Evolutionary conservation across 2,329 filamentous ascomycete genomes (phyloP).

Genomic region (Fusarium tricinctum): DNA sequence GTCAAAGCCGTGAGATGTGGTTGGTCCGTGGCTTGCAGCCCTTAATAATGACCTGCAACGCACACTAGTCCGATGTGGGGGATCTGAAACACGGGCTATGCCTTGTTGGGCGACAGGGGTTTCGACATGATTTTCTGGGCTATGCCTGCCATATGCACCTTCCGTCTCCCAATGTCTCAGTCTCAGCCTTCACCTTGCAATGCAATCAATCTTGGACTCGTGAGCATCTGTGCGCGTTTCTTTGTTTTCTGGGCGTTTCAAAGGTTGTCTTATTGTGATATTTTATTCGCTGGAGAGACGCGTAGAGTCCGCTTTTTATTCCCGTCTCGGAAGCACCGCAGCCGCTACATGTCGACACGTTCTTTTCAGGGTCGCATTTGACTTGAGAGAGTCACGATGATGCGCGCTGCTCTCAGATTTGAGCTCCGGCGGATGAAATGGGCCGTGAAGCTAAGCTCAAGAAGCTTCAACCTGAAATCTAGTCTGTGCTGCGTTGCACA

Average conservation of each 20-base stretch:
- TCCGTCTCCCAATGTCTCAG: conserved; percentile 35
- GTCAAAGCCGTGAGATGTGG: conserved; percentile 21
- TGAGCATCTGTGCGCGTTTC: conserved; percentile 26
- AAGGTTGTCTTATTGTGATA: background rate
- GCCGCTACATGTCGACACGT: conserved; percentile 22
- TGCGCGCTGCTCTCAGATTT: conserved; percentile 15
- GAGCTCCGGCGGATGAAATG: conserved; percentile 14
- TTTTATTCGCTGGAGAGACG: background rate
- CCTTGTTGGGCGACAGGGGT: conserved; percentile 15
- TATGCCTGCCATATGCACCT: background rate
- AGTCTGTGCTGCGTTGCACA: background rate
- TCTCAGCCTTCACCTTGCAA: conserved; percentile 24
- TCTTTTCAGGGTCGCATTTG: conserved; percentile 21
- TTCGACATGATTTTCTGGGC: background rate
- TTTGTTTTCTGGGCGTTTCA: conserved; percentile 39
- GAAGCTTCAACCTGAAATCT: background rate
- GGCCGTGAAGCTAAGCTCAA: conserved; percentile 17
- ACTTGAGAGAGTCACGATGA: conserved; percentile 26
- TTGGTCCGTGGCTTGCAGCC: conserved; percentile 24
- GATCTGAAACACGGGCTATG: conserved; percentile 32
- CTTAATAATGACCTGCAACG: conserved; percentile 42
- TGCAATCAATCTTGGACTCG: conserved; percentile 16
- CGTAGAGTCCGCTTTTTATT: conserved; percentile 24
- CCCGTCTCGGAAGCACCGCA: conserved; percentile 28
- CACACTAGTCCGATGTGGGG: conserved; percentile 26